Percentiles rank a stretch among this genome's conserved stretches.
These are phyloP conservation scores for Plasmodium reichenowi DNA, from an alignment of 169 alveolate genomes.

Conservation along the genomic window DNA sequence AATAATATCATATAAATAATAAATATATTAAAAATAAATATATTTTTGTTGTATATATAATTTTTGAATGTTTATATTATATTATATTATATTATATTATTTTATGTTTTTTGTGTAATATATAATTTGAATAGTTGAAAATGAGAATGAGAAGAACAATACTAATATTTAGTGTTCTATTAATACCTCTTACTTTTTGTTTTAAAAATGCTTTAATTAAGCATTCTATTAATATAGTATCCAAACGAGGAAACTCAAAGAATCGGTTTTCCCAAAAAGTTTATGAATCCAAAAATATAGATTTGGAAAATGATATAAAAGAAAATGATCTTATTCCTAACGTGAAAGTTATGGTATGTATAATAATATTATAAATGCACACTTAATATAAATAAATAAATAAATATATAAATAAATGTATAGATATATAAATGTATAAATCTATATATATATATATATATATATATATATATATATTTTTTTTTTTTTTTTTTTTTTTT, in stretches of 20 bases:
- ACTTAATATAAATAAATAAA: neutral
- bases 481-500: neutral
- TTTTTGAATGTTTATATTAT: neutral
- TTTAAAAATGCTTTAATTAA: slow-evolving; percentile 35
- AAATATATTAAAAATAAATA: no score
- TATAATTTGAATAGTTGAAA: neutral
- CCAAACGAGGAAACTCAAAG: slow-evolving; percentile 35
- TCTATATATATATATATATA: neutral
- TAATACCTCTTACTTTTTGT: slow-evolving; percentile 32
- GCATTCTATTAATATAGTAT: slow-evolving; percentile 23
- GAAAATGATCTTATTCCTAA: slow-evolving; percentile 74
- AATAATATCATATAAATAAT: no score
- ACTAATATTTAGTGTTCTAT: slow-evolving; percentile 3
- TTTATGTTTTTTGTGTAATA: neutral
- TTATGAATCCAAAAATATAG: slow-evolving; percentile 58
- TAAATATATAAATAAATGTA: neutral
- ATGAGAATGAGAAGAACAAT: slow-evolving; percentile 25
- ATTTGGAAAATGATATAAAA: slow-evolving; percentile 68
- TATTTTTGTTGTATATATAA: no score
- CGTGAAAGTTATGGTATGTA: slow-evolving; percentile 69
- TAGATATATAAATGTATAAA: neutral
- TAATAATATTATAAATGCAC: no score
- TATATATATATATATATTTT: neutral
- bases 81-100: neutral
- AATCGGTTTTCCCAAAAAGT: slow-evolving; percentile 34